Evolutionary conservation across 2,329 filamentous ascomycete species (phyloP).

Genomic region (Neonectria magnoliae): DNA sequence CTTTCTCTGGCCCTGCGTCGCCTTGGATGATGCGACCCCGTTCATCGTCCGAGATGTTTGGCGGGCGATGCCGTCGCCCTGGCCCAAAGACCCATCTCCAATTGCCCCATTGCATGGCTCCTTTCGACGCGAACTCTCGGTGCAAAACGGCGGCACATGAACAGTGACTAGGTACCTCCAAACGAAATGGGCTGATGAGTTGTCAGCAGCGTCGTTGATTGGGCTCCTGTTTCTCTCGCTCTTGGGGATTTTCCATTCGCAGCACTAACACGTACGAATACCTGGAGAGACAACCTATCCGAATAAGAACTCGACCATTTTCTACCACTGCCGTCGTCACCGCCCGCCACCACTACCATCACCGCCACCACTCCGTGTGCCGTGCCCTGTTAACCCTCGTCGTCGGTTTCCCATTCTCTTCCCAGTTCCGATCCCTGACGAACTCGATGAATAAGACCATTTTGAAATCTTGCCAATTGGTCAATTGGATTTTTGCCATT

Average conservation of each 20-base stretch:
- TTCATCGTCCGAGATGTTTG: conserved; percentile 16
- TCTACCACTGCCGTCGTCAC: conserved; percentile 9
- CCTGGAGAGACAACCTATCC: conserved; percentile 20
- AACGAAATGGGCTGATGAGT: conserved; percentile 37
- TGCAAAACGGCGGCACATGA: conserved; percentile 5
- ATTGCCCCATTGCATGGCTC: conserved; percentile 7
- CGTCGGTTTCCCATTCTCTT: conserved; percentile 35
- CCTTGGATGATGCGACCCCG: conserved; percentile 7
- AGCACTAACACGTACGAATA: background rate
- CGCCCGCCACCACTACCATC: conserved; percentile 16
- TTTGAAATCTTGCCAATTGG: conserved; percentile 33
- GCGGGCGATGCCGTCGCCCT: conserved; percentile 16
- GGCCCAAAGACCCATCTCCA: background rate
- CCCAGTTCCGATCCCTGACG: conserved; percentile 36
- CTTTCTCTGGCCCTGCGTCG: no score
- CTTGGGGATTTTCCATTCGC: background rate
- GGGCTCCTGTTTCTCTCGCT: conserved; percentile 1
- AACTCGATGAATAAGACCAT: conserved; percentile 43
- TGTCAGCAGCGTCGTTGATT: conserved; percentile 30
- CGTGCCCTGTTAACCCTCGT: conserved; percentile 23
- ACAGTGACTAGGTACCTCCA: background rate
- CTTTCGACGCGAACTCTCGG: conserved; percentile 1
- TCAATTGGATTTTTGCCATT: conserved; percentile 27
- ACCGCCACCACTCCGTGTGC: conserved; percentile 21
- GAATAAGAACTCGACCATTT: conserved; percentile 40